Evolutionary conservation across 306 rosid genomes (phyloP), one percentile per base, ranked within the genome.

Genomic region (Quercus berberidifolia): DNA sequence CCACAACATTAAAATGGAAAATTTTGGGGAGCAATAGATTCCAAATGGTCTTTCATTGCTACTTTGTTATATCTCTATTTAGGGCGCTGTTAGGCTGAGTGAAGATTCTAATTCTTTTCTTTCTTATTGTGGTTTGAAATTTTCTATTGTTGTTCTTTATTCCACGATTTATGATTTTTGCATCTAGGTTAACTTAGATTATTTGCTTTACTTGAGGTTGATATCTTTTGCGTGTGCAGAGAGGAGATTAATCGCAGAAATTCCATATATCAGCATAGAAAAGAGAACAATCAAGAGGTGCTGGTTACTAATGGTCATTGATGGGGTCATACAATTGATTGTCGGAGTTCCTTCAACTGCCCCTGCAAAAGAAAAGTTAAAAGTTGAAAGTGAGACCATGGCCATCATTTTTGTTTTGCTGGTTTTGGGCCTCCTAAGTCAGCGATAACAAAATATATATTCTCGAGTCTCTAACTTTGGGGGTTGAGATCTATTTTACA

Each of bases 221-320:
- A 4, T 79, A 21, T 41, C 35, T 60, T 15, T 74, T 79, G 70
- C 68, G 9, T 86, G 76, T 86, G 91, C 94, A 95, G 98, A 82
- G 90, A 89, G 79, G 86, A 91, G 83, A 79, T 86, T 28, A 86
- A 73, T 81, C 88, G 78, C 71, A 52, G 86, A 82, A 90, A 91
- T 28, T 63, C 84, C 2, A 84, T 77, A 3, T 73, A 83, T 82
- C 91, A 80, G 55, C 87, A 79, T 57, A 85, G 92, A 69, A 86
- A 65, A 71, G 94, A 91, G 54, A 74, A 25, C 69, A 85, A 74
- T 79, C 71, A 69, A 64, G 85, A 77, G 33, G 88, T 68, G 83
- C 83, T 33, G 21, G 28, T 87, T 68, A 23, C 83, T 76, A 90
- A 87, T 70, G 92, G 84, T 11, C 93, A 83, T 84, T 91, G 84